phyloP scores from a whole-genome alignment of 2,329 filamentous ascomycete genomes.

The Cyphellophora attinorum region DNA sequence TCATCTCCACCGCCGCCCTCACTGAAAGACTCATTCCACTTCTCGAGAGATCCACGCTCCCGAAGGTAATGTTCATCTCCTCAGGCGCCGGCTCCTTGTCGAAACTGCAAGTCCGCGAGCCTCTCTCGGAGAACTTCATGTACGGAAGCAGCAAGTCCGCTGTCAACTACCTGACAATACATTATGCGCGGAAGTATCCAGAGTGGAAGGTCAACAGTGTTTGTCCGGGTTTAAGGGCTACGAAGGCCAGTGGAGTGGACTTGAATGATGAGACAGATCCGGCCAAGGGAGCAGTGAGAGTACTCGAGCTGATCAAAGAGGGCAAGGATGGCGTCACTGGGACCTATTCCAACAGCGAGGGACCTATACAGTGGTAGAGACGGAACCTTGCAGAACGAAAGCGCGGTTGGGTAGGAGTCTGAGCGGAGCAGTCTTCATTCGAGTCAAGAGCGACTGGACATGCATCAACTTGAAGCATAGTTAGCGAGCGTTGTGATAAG shows the following conservation, averaged over 20 bases:
- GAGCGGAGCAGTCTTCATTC: too few species aligned
- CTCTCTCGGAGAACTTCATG: slow-evolving; percentile 4
- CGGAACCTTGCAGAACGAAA: too few species aligned
- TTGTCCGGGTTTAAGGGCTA: slow-evolving; percentile 15
- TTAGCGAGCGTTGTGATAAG: too few species aligned
- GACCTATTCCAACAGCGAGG: slow-evolving; percentile 12
- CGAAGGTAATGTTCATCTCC: slow-evolving; percentile 16
- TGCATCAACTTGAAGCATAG: too few species aligned
- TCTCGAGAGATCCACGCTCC: slow-evolving; percentile 12
- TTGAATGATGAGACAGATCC: slow-evolving; percentile 13
- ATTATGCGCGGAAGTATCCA: slow-evolving; percentile 14
- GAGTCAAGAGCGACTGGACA: too few species aligned
- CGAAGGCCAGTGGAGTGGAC: slow-evolving; percentile 7
- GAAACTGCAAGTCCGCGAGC: slow-evolving; percentile 4
- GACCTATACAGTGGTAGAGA: slow-evolving; percentile 15
- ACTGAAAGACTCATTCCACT: slow-evolving; percentile 14
- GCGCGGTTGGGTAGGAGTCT: too few species aligned
- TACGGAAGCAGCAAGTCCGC: slow-evolving; percentile 15
- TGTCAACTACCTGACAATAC: slow-evolving; percentile 12
- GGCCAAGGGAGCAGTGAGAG: slow-evolving; percentile 11
- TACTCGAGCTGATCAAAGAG: slow-evolving; percentile 13
- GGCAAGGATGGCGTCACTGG: slow-evolving; percentile 11
- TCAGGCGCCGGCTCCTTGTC: slow-evolving; percentile 10
- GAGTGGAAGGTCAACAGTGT: slow-evolving; percentile 15
- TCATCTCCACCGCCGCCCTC: slow-evolving; percentile 15